Evolutionary conservation across 129 eudicot species (phyloP), one percentile per base, ranked within the genome.

Genomic region (Dittrichia graveolens): DNA sequence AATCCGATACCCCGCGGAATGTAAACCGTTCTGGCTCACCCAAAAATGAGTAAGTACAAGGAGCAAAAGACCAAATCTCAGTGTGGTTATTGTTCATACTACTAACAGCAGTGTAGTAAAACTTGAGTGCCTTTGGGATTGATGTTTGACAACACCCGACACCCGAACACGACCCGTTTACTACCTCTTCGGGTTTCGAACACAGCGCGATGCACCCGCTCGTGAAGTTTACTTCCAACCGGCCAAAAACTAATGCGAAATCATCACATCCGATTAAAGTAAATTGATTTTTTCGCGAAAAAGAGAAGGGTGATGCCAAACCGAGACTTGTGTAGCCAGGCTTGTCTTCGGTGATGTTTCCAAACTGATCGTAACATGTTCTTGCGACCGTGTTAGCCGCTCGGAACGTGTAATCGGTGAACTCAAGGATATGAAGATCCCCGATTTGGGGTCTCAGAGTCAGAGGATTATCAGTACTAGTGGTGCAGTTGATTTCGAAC

Each of bases 221-320:
- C 1, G 83, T 84, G 79, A 75, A 72, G 18, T 81, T 83, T 2
- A 15, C n/a, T 13, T 38, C 65, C 2, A 11, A 0, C 0, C 50
- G 24, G 7, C 81, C 82, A 3, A n/a, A 2, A 7, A 81, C 64
- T 12, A 82, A 12, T 0, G 86, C 88, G 7, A 67, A 47, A 16
- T 83, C 89, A 57, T 91, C 89, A 13, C 97, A 88, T 12, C 97
- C 97, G 0, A 88, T 52, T n/a, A 83, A 78, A 0, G 75, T 77
- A 67, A 91, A 81, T 41, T 39, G 47, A 11, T 87, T 84, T 12
- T 55, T 45, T 12, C 70, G 79, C 1, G 92, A 87, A 67, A 75
- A 78, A 0, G 75, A 61, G 40, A 46, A 75, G 7, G 82, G 70
- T 24, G 85, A 58, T 3, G 61, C 8, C 48, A 8, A 7, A 2